Conservation (phyloP, 2,329 filamentous ascomycete genomes). For the Xylariaceae sp. region DNA sequence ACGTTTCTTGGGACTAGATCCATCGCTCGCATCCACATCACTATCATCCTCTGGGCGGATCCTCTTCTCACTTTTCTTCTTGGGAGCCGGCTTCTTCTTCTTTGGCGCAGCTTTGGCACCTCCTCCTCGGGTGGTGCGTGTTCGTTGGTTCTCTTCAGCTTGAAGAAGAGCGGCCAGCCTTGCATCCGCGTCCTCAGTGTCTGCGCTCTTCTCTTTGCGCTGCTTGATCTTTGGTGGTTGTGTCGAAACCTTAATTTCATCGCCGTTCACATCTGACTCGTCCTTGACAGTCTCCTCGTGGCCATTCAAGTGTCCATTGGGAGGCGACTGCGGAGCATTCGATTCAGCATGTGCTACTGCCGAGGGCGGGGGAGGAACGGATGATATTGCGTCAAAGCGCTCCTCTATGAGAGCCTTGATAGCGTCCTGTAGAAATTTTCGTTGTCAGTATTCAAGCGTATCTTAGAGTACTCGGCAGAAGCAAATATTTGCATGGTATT, state of each 20-base stretch:
- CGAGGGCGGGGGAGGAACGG: conserved; percentile 45
- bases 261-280: conserved; percentile 41
- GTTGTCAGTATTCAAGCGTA: conserved; percentile 3
- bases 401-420: conserved; percentile 76
- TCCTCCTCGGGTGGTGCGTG: conserved; percentile 78
- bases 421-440: conserved; percentile 55
- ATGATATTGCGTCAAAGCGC: conserved; percentile 73
- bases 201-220: conserved; percentile 63
- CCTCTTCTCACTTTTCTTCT: conserved; percentile 78
- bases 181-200: conserved; percentile 78
- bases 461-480: not conserved
- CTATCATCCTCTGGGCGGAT: conserved; percentile 81
- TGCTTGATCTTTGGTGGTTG: conserved; percentile 69
- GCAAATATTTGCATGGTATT: not conserved
- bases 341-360: conserved; percentile 28
- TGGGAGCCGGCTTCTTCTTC: conserved; percentile 67
- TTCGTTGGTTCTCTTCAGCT: conserved; percentile 83
- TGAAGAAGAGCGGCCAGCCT: conserved; percentile 86
- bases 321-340: conserved; percentile 30
- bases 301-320: conserved; percentile 35
- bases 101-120: conserved; percentile 58
- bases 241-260: conserved; percentile 56
- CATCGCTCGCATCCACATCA: conserved; percentile 69
- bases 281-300: conserved; percentile 39
- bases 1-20: conserved; percentile 66